phyloP scores from a whole-genome alignment of 306 rosid genomes.

The Canavalia ensiformis region DNA sequence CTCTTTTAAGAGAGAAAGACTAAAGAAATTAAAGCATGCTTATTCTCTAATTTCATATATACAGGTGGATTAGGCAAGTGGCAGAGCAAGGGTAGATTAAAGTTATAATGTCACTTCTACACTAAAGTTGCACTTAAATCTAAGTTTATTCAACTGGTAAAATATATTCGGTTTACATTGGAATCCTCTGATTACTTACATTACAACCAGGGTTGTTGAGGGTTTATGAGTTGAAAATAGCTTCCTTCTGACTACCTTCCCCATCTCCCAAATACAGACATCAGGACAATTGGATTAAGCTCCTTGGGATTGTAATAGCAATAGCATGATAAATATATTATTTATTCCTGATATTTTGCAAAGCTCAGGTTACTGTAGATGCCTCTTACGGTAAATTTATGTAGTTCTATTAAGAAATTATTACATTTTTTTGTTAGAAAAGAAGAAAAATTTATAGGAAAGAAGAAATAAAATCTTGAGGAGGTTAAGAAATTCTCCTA shows the following conservation, averaged over 20 bases:
- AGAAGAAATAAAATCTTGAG: not conserved
- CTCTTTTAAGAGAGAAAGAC: not conserved
- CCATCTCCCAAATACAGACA: not conserved
- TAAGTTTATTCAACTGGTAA: not conserved
- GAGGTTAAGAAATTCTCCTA: not conserved
- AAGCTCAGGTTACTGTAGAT: not conserved
- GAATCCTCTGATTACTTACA: constrained; percentile 5
- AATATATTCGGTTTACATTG: not conserved
- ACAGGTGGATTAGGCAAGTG: not conserved
- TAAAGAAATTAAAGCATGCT: not conserved
- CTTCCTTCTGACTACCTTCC: not conserved
- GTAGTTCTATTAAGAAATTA: not conserved
- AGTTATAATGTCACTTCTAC: constrained; percentile 20
- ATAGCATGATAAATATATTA: not conserved
- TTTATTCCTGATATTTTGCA: not conserved
- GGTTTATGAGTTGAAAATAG: constrained; percentile 1
- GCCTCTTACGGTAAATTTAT: constrained; percentile 18
- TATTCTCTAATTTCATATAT: not conserved
- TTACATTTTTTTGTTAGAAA: not conserved
- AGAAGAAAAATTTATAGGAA: not conserved
- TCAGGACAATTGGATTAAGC: not conserved
- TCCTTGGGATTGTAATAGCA: constrained; percentile 4
- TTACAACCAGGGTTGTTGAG: not conserved
- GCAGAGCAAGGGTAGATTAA: not conserved
- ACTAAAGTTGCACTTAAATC: not conserved